Percentiles rank a stretch among this genome's conserved stretches.
These are phyloP conservation scores for Dendrobium catenatum DNA, from an alignment of 106 monocot genomes.

Conservation along the genomic window DNA sequence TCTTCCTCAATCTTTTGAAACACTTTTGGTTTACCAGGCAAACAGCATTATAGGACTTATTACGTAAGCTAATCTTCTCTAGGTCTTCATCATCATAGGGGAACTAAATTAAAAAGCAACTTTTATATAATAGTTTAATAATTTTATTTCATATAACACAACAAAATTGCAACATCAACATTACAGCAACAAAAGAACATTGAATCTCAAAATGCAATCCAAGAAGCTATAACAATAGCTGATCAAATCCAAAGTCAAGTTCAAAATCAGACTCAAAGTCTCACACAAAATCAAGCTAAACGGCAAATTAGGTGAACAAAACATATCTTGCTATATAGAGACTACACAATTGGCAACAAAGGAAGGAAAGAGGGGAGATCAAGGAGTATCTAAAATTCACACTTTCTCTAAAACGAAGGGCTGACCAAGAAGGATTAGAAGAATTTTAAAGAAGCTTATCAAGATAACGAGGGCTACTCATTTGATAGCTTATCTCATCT, in stretches of 20 bases:
- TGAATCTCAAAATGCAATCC: background rate
- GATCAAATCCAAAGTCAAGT: background rate
- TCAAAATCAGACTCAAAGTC: too few relatives aligned
- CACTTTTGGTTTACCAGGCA: background rate
- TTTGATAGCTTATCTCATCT: background rate
- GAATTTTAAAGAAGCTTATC: background rate
- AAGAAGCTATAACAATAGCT: background rate
- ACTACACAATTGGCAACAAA: background rate
- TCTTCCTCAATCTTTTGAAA: background rate
- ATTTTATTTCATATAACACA: background rate
- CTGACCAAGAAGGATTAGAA: background rate
- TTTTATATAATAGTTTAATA: background rate
- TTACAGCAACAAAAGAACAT: background rate
- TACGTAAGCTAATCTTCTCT: background rate
- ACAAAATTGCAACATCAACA: background rate
- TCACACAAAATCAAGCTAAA: too few relatives aligned
- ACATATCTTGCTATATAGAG: background rate
- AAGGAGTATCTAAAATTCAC: background rate
- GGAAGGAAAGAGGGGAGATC: too few relatives aligned
- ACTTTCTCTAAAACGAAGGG: background rate
- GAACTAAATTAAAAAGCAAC: background rate
- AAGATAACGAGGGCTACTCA: background rate
- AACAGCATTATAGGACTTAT: background rate
- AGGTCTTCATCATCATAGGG: background rate
- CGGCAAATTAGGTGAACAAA: background rate